Evolutionary conservation across 208 protist species (phyloP), one percentile per base, ranked within the genome.

Genomic region (Wallacemonas sp.): DNA sequence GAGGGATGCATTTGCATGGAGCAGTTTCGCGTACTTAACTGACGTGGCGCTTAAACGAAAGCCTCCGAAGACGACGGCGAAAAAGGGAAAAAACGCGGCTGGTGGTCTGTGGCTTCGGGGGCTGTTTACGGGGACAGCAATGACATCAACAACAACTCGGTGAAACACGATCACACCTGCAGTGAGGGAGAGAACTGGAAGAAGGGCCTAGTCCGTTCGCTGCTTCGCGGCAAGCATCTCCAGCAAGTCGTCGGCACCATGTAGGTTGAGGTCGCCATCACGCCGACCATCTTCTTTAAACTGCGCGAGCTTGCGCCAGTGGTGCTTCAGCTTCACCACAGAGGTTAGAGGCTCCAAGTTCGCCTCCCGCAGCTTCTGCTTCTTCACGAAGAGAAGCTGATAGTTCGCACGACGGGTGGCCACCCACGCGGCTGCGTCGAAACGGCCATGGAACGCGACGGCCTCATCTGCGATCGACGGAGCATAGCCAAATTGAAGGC

Each of bases 401-500:
- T 42, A 52, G 46, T 80, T 60, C 33, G 39, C 29, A 34, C 78
- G 67, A 13, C 89, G 77, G 8, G 50, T 66, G 0, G 42, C 71
- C 19, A 89, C 21, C 87, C 89, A 95, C 22, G 50, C 65, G 1
- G 42, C 50, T 12, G 76, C 55, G 33, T 79, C 33, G 63, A 84
- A 81, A 30, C 62, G 66, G 6, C 60, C 17, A 61, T 95, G 89
- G 75, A 86, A 95, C 21, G 79, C 86, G 5, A 92, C 71, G 3
- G 89, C 89, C 78, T 95, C 89, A 21, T 81, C 89, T 2, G 73
- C 45, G 30, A 81, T 69, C 6, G 86, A 50, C 12, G 89, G 89
- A 10, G 81, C 68, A 67, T 95, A 95, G 53, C 89, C 89, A 45
- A 95, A 95, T 72, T 95, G 89, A 34, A 95, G 72, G 6, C 89